A percentile compares a stretch with the other conserved stretches of the same genome.
Evolutionary conservation across 352 stramenopile species (phyloP).

Genomic region (Peronospora belbahrii): DNA sequence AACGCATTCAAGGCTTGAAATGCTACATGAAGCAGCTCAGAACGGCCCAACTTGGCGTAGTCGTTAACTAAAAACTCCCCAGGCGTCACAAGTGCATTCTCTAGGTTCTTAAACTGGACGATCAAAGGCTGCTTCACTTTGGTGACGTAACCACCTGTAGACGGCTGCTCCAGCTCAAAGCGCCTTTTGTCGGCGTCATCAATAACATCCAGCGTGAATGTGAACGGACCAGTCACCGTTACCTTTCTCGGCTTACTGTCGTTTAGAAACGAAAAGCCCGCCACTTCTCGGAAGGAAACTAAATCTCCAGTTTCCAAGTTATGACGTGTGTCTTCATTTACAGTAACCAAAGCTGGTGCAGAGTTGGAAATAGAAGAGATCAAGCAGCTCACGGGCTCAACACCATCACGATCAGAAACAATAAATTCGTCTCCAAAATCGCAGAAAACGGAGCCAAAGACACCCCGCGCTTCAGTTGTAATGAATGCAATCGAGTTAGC

Average conservation of each 20-base stretch:
- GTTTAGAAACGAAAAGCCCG: slow-evolving; percentile 88
- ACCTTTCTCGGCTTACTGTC: slow-evolving; percentile 53
- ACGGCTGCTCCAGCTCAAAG: slow-evolving; percentile 59
- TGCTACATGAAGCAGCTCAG: slow-evolving; percentile 85
- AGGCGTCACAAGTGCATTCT: slow-evolving; percentile 77
- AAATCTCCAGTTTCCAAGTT: slow-evolving; percentile 94
- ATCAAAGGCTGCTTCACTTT: slow-evolving; percentile 95
- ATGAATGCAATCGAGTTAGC: slow-evolving; percentile 88
- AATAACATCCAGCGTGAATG: slow-evolving; percentile 91
- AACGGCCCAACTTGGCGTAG: slow-evolving; percentile 95
- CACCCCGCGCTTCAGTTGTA: slow-evolving; percentile 84
- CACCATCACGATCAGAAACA: slow-evolving; percentile 90
- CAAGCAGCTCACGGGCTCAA: slow-evolving; percentile 89
- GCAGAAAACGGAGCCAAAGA: slow-evolving; percentile 96
- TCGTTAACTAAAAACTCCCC: slow-evolving; percentile 96
- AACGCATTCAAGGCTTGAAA: slow-evolving; percentile 88
- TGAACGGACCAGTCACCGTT: slow-evolving; percentile 89
- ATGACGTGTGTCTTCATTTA: slow-evolving; percentile 97
- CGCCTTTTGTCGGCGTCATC: slow-evolving; percentile 59
- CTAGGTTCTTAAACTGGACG: slow-evolving; percentile 89
- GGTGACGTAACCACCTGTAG: slow-evolving; percentile 81
- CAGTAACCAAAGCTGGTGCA: slow-evolving; percentile 87
- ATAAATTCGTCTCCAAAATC: slow-evolving; percentile 96
- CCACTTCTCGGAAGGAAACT: slow-evolving; percentile 93
- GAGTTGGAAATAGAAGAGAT: slow-evolving; percentile 89